These are phyloP conservation scores for Daldinia bambusicola DNA, from an alignment of 495 filamentous ascomycete species.

Conservation along the genomic window DNA sequence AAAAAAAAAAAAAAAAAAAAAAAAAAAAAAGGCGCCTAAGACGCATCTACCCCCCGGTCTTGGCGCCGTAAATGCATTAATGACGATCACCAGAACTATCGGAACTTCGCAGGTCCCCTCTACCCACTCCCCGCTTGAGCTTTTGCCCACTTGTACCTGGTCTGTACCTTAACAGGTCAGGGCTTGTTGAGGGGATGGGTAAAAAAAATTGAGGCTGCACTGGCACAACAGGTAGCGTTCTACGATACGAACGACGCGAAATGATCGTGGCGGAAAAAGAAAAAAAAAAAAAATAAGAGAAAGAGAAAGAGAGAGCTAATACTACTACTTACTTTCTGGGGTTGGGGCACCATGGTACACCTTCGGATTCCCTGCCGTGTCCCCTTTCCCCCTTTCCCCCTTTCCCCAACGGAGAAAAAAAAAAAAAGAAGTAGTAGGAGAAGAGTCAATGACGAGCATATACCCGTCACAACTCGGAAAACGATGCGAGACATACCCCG, in stretches of 20 bases:
- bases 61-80: slow-evolving; percentile 42
- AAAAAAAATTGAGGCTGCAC: neutral
- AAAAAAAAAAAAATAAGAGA: neutral
- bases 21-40: slow-evolving; percentile 16
- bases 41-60: slow-evolving; percentile 27
- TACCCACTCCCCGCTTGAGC: slow-evolving; percentile 27
- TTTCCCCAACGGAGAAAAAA: slow-evolving; percentile 9
- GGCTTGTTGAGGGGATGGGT: neutral
- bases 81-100: slow-evolving; percentile 51
- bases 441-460: slow-evolving; percentile 42
- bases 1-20: slow-evolving; percentile 16
- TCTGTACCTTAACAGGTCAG: slow-evolving; percentile 18
- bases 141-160: slow-evolving; percentile 22
- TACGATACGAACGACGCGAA: slow-evolving; percentile 23
- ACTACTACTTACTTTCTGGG: neutral
- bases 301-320: no score
- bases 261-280: slow-evolving; percentile 8
- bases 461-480: slow-evolving; percentile 33
- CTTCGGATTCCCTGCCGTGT: slow-evolving; percentile 9
- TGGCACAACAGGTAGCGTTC: slow-evolving; percentile 2
- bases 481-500: slow-evolving; percentile 38
- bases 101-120: slow-evolving; percentile 43
- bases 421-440: neutral
- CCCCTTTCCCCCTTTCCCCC: no score
- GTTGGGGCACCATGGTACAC: neutral